Evolutionary conservation across 345 rosid species (phyloP).

Genomic region (Triadica sebifera): DNA sequence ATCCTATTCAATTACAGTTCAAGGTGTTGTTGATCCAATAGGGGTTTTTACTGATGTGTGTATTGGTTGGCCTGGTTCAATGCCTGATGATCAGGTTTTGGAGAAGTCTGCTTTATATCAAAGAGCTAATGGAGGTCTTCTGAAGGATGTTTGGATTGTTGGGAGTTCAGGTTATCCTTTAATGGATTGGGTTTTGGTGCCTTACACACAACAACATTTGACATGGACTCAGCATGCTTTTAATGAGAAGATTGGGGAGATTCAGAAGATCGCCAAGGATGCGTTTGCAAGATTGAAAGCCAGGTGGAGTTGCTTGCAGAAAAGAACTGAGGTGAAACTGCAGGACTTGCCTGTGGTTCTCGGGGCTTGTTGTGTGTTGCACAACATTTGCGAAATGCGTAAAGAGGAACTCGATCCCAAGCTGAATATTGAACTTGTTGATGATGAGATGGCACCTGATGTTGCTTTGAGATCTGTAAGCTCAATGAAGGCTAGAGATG

Average conservation of each 20-base stretch:
- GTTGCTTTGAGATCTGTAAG: constrained; percentile 43
- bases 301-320: constrained; percentile 79
- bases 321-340: constrained; percentile 67
- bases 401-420: constrained; percentile 49
- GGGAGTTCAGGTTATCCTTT: constrained; percentile 67
- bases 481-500: constrained; percentile 65
- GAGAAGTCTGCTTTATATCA: constrained; percentile 72
- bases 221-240: constrained; percentile 86
- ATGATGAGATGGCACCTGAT: constrained; percentile 72
- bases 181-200: constrained; percentile 80
- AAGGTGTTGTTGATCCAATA: constrained; percentile 66
- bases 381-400: constrained; percentile 66
- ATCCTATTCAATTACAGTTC: constrained; percentile 67
- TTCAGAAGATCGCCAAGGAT: constrained; percentile 55
- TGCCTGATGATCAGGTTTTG: constrained; percentile 73
- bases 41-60: constrained; percentile 82
- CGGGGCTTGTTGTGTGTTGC: constrained; percentile 80
- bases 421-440: constrained; percentile 48
- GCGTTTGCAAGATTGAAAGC: constrained; percentile 72
- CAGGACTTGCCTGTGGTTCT: constrained; percentile 77
- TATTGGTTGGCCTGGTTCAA: constrained; percentile 87
- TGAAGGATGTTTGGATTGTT: constrained; percentile 66
- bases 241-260: constrained; percentile 68
- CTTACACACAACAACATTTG: constrained; percentile 65
- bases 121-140: constrained; percentile 62